Conservation (phyloP, 768 basidiomycete species). For the Rhizopogon salebrosus region DNA sequence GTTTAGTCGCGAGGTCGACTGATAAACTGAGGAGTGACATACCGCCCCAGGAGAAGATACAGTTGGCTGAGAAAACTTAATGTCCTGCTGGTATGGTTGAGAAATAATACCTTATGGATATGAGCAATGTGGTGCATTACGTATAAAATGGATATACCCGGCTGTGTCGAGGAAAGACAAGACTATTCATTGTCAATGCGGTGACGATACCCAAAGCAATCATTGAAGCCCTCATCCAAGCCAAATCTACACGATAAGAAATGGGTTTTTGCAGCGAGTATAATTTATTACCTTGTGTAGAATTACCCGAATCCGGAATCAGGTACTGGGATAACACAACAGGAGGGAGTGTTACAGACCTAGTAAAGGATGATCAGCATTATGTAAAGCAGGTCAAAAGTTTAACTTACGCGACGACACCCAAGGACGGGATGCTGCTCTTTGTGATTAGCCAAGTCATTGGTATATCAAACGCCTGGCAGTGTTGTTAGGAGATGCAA, state of each 20-base stretch:
- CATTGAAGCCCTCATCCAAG: slow-evolving; percentile 33
- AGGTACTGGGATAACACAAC: slow-evolving; percentile 31
- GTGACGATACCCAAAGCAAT: slow-evolving; percentile 41
- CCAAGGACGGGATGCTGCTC: slow-evolving; percentile 33
- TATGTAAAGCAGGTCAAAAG: neutral
- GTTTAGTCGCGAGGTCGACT: neutral
- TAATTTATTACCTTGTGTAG: slow-evolving; percentile 24
- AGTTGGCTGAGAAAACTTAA: slow-evolving; percentile 36
- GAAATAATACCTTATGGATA: slow-evolving; percentile 32
- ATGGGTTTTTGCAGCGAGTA: neutral
- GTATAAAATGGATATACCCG: slow-evolving; percentile 25
- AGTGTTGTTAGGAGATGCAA: neutral
- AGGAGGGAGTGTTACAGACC: slow-evolving; percentile 41
- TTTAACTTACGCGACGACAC: slow-evolving; percentile 36
- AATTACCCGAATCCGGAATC: slow-evolving; percentile 16
- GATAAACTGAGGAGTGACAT: slow-evolving; percentile 7
- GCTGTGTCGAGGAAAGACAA: slow-evolving; percentile 44
- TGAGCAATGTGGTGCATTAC: neutral
- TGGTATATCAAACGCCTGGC: slow-evolving; percentile 38
- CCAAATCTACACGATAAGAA: slow-evolving; percentile 27
- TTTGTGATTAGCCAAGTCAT: slow-evolving; percentile 40
- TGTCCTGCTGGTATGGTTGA: slow-evolving; percentile 33
- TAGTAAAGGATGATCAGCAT: slow-evolving; percentile 16
- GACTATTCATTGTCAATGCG: slow-evolving; percentile 38
- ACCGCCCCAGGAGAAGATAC: slow-evolving; percentile 41